These are phyloP conservation scores for Trichosporon inkin DNA, from an alignment of 1,284 basidiomycete genomes.

Conservation along the genomic window DNA sequence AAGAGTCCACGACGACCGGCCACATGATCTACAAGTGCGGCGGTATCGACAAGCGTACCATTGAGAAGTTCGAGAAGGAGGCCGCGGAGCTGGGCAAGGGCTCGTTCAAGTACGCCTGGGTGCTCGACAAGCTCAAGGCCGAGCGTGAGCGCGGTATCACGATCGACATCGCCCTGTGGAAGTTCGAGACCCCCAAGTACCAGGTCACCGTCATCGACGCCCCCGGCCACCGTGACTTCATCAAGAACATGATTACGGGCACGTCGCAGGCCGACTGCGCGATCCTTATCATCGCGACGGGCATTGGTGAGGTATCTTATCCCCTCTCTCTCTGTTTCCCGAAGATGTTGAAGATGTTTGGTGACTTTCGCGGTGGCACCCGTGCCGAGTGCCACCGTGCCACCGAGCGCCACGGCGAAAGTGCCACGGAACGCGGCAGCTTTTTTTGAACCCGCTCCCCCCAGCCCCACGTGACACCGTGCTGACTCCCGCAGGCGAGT, in stretches of 20 bases:
- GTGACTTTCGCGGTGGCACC: too few relatives aligned
- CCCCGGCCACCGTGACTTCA: constrained; percentile 99
- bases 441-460: too few relatives aligned
- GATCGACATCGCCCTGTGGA: constrained; percentile 97
- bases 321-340: too few relatives aligned
- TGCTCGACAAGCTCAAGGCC: constrained; percentile 97
- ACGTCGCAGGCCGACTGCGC: constrained; percentile 99
- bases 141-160: constrained; percentile 99
- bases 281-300: constrained; percentile 98
- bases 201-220: constrained; percentile 83
- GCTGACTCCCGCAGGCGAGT: constrained; percentile 75
- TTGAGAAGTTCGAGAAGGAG: constrained; percentile 99
- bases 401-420: constrained; percentile 70
- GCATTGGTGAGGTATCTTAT: too few relatives aligned
- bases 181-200: constrained; percentile 94
- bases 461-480: too few relatives aligned
- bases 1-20: constrained; percentile 99
- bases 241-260: constrained; percentile 99
- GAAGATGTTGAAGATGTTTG: too few relatives aligned
- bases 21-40: constrained; percentile 99
- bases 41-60: constrained; percentile 99
- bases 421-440: too few relatives aligned
- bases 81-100: constrained; percentile 97
- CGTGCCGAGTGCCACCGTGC: too few relatives aligned
- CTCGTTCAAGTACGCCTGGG: constrained; percentile 99